Evolutionary conservation across 345 rosid genomes (phyloP).

Genomic region (Sisymbrium irio): DNA sequence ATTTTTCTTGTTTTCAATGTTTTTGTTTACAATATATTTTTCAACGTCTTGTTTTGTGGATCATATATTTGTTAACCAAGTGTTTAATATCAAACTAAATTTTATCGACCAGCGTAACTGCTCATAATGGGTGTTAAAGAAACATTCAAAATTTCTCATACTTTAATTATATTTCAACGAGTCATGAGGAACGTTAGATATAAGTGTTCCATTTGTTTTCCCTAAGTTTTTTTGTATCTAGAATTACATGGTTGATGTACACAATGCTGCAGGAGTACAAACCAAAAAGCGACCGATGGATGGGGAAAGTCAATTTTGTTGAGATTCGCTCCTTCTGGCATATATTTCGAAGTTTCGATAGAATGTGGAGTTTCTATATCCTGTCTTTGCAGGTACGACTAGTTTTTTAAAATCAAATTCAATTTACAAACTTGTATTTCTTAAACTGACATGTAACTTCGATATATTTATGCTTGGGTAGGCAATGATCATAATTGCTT

Average conservation of each 20-base stretch:
- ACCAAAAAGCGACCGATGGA: conserved; percentile 41
- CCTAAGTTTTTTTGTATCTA: conserved; percentile 7
- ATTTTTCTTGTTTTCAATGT: background rate
- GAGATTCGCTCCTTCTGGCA: conserved; percentile 68
- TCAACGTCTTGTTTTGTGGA: background rate
- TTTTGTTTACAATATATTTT: background rate
- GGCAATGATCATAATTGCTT: conserved; percentile 66
- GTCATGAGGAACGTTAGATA: background rate
- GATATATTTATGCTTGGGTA: conserved; percentile 25
- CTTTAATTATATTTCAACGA: background rate
- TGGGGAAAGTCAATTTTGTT: conserved; percentile 58
- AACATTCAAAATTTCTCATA: background rate
- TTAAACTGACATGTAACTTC: conserved; percentile 4
- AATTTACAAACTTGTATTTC: conserved; percentile 4
- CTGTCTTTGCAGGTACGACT: conserved; percentile 52
- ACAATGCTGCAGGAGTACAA: conserved; percentile 34
- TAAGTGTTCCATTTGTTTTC: background rate
- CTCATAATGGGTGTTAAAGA: background rate
- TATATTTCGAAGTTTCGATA: conserved; percentile 62
- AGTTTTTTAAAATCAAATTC: background rate
- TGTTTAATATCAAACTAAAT: background rate
- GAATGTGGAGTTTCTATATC: conserved; percentile 67
- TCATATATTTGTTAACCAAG: background rate
- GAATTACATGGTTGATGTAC: background rate
- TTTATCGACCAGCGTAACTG: background rate